phyloP scores from a whole-genome alignment of 202 grass and related monocot species.

The Schoenoplectus triqueter region DNA sequence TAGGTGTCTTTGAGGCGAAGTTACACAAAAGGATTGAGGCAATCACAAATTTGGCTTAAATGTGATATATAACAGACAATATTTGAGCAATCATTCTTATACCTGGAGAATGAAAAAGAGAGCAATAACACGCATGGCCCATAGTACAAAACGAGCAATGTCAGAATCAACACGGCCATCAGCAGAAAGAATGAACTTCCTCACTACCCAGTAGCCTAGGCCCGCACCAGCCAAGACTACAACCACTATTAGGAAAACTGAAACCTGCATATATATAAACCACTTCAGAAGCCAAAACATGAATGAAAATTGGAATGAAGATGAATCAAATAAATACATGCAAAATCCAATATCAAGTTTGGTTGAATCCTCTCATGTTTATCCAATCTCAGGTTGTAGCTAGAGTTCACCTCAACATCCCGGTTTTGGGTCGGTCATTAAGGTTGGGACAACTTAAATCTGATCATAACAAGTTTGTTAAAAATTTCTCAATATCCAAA shows the following conservation, averaged over 20 bases:
- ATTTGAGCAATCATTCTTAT: slow-evolving; percentile 31
- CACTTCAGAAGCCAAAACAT: neutral
- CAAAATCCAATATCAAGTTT: neutral
- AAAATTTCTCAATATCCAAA: neutral
- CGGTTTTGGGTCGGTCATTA: neutral
- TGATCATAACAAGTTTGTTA: neutral
- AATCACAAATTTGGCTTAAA: slow-evolving; percentile 6
- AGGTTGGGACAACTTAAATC: too few species aligned
- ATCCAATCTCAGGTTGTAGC: neutral
- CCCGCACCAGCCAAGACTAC: slow-evolving; percentile 79
- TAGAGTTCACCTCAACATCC: neutral
- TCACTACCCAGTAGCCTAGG: slow-evolving; percentile 90
- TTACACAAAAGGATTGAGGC: neutral
- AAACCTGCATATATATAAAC: slow-evolving; percentile 64
- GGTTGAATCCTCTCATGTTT: neutral
- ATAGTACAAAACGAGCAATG: slow-evolving; percentile 84
- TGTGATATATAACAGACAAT: slow-evolving; percentile 2
- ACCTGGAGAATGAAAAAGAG: slow-evolving; percentile 83
- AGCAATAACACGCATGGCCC: slow-evolving; percentile 86
- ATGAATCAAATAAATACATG: slow-evolving; percentile 18
- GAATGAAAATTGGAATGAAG: neutral
- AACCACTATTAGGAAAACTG: slow-evolving; percentile 74
- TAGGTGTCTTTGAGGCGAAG: neutral
- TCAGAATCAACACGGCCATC: slow-evolving; percentile 84
- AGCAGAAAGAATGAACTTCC: slow-evolving; percentile 80